These are phyloP conservation scores for Sugiyamaella sp. DNA, from an alignment of 1,139 yeast species.

Conservation along the genomic window DNA sequence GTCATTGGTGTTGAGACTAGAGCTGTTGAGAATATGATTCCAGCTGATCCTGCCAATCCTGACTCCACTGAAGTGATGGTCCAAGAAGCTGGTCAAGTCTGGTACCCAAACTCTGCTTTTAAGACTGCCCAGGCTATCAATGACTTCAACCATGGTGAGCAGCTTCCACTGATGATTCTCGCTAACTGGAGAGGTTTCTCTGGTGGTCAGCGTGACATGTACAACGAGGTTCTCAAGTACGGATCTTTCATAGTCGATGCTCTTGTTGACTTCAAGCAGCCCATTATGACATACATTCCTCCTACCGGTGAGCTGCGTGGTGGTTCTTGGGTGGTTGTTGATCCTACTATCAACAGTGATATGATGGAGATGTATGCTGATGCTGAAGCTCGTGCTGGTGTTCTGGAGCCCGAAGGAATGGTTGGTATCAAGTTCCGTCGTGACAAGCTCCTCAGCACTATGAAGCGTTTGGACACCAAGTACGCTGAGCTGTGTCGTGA, in stretches of 20 bases:
- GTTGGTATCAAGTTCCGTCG: conserved; percentile 97
- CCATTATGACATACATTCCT: conserved; percentile 94
- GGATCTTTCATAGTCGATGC: conserved; percentile 98
- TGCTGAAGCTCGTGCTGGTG: conserved; percentile 96
- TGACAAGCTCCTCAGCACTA: conserved; percentile 83
- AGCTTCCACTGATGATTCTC: conserved; percentile 91
- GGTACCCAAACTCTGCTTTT: conserved; percentile 99
- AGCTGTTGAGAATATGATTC: conserved; percentile 81
- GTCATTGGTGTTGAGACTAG: conserved; percentile 95
- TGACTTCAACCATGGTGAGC: conserved; percentile 97
- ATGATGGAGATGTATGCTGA: conserved; percentile 99
- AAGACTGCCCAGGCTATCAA: conserved; percentile 98
- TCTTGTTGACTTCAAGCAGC: conserved; percentile 92
- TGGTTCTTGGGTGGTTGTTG: conserved; percentile 99
- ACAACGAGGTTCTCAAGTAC: conserved; percentile 93
- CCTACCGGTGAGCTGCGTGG: conserved; percentile 99
- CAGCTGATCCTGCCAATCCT: conserved; percentile 99
- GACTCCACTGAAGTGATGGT: conserved; percentile 83
- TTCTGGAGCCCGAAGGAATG: conserved; percentile 98
- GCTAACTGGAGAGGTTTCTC: conserved; percentile 99
- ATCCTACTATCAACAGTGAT: conserved; percentile 93
- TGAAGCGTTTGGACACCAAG: conserved; percentile 82
- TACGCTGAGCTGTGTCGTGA: conserved; percentile 72
- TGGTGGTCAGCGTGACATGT: conserved; percentile 99
- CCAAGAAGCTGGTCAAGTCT: conserved; percentile 98